Evolutionary conservation across 75 land plant species (phyloP), one percentile per base, ranked within the genome.

Genomic region (Pseudotsuga menziesii): DNA sequence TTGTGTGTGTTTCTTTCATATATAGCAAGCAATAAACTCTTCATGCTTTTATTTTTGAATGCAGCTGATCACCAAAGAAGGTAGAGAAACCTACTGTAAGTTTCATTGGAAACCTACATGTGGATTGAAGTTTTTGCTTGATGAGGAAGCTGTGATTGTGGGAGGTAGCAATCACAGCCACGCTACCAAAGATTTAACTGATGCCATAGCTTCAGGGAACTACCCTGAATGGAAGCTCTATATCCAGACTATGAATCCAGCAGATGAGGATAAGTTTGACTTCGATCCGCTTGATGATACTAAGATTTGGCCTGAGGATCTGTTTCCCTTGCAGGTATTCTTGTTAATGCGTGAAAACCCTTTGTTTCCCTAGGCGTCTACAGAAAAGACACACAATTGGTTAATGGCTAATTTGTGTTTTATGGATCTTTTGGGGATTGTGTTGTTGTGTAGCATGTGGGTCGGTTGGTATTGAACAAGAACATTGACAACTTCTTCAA

Each of bases 31-130:
- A 60, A 17, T 19, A n/a, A 60, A n/a, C n/a, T 60, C 0, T 23
- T 6, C 26, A 25, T 1, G 1, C 64, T 62, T 25, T 48, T 6
- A 44, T 44, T 6, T 8, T 48, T 48, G 54, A 48, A 17, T 67
- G 71, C 54, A 69, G 56, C 9, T 86, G 20, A 55, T 86, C 6
- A 86, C 48, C 79, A 84, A 72, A 57, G 88, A 58, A 17, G 87
- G 87, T 2, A 85, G 77, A 67, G 82, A 76, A 25, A 85, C n/a
- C n/a, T n/a, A n/a, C 32, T 78, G 79, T 15, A 86, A 85, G 75
- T 86, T 84, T 64, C 88, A 86, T 64, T 85, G 88, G 88, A 86
- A 78, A 66, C 88, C 88, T 2, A 85, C 88, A 6, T 86, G 88
- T 57, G 88, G 88, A 9, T 66, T 81, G 57, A 86, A 86, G 75